phyloP scores from a whole-genome alignment of 164 flowering plant species.

The Annona squamosa region DNA sequence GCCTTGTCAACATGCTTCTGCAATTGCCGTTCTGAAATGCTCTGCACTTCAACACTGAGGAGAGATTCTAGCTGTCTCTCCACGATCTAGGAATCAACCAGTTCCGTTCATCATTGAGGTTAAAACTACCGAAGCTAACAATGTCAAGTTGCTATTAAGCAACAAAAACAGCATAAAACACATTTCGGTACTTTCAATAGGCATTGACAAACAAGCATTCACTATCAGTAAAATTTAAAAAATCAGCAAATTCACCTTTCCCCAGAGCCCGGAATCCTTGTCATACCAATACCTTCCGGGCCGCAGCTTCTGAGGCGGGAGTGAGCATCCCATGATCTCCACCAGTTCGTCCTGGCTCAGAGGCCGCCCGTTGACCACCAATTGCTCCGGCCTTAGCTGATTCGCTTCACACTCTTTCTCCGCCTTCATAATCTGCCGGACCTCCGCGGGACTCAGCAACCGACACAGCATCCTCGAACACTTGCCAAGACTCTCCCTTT shows the following conservation, averaged over 20 bases:
- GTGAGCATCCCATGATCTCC: slow-evolving; percentile 34
- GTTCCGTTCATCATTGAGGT: not conserved
- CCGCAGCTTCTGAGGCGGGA: slow-evolving; percentile 42
- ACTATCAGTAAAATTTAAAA: no score
- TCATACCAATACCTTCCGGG: slow-evolving; percentile 60
- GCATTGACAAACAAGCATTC: not conserved
- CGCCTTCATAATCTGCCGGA: slow-evolving; percentile 49
- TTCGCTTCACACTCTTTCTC: slow-evolving; percentile 45
- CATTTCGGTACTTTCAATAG: not conserved
- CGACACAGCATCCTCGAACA: slow-evolving; percentile 37
- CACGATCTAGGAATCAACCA: not conserved
- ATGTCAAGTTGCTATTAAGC: no score
- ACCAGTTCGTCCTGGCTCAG: slow-evolving; percentile 38
- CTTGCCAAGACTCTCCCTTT: slow-evolving; percentile 35
- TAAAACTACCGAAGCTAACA: no score
- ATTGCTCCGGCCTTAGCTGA: slow-evolving; percentile 50
- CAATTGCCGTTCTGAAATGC: not conserved
- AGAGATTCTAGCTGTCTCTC: not conserved
- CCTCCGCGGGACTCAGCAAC: slow-evolving; percentile 45
- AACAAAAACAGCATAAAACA: no score
- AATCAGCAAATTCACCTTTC: slow-evolving; percentile 30
- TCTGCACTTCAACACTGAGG: not conserved
- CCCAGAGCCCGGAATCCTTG: slow-evolving; percentile 58
- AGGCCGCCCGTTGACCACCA: slow-evolving; percentile 39
- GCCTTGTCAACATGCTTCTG: not conserved